Conservation (phyloP, 1,284 basidiomycete species). For the Microbotryum silenes-acaulis region DNA sequence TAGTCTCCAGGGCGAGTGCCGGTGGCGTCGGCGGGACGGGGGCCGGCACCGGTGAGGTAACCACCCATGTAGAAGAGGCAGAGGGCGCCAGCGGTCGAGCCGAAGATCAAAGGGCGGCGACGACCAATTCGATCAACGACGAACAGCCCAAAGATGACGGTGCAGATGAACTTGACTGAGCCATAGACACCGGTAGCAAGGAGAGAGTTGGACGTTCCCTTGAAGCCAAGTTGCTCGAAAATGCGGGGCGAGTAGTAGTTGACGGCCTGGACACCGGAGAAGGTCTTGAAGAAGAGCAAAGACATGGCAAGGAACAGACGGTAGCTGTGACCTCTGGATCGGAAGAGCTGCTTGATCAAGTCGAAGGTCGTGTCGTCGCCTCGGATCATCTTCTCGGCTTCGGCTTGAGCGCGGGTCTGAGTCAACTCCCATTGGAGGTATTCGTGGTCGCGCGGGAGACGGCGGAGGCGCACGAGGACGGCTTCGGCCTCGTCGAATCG, state of each 20-base stretch:
- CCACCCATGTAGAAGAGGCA: slow-evolving; percentile 32
- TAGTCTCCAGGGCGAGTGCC: slow-evolving; percentile 20
- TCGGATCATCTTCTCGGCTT: slow-evolving; percentile 16
- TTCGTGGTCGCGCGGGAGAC: slow-evolving; percentile 33
- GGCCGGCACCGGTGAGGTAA: slow-evolving; percentile 24
- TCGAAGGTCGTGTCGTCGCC: slow-evolving; percentile 11
- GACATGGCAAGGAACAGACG: slow-evolving; percentile 18
- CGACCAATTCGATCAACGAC: slow-evolving; percentile 29
- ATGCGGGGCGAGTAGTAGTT: slow-evolving; percentile 23
- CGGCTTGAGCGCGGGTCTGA: slow-evolving; percentile 17
- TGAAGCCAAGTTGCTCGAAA: slow-evolving; percentile 31
- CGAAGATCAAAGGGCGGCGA: slow-evolving; percentile 17
- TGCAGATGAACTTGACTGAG: slow-evolving; percentile 37
- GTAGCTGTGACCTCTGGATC: slow-evolving; percentile 3
- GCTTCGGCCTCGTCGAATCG: slow-evolving; percentile 1
- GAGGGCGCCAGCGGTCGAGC: slow-evolving; percentile 5
- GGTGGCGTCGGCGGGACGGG: slow-evolving; percentile 4
- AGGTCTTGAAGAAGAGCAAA: slow-evolving; percentile 26
- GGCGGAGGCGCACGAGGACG: slow-evolving; percentile 2
- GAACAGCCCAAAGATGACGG: slow-evolving; percentile 34
- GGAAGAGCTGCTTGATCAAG: slow-evolving; percentile 17
- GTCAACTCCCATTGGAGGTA: slow-evolving; percentile 32
- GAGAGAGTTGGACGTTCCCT: slow-evolving; percentile 35
- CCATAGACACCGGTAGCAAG: slow-evolving; percentile 40
- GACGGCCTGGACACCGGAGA: slow-evolving; percentile 21